phyloP scores from a whole-genome alignment of 495 filamentous ascomycete genomes.

The Penicillium waksmanii region DNA sequence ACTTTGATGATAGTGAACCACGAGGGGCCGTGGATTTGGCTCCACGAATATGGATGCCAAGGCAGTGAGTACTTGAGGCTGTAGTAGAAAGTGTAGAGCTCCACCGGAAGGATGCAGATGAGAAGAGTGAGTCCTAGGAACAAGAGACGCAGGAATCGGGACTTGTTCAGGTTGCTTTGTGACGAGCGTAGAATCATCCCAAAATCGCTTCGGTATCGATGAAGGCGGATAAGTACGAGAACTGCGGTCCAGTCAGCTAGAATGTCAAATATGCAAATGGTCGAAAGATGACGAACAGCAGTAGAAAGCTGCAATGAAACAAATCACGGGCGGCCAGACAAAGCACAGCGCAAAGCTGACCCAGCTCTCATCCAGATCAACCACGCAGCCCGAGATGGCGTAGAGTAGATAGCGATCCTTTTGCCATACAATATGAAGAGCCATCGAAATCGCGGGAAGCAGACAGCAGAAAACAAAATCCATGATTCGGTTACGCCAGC shows the following conservation, averaged over 20 bases:
- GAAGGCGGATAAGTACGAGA: slow-evolving; percentile 68
- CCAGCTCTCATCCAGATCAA: slow-evolving; percentile 70
- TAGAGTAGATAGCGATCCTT: slow-evolving; percentile 72
- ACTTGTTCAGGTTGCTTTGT: slow-evolving; percentile 61
- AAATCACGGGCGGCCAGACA: slow-evolving; percentile 69
- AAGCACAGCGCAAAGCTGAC: slow-evolving; percentile 65
- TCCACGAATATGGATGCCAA: slow-evolving; percentile 57
- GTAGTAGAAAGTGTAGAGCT: slow-evolving; percentile 60
- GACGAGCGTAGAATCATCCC: slow-evolving; percentile 57
- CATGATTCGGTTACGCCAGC: slow-evolving; percentile 53
- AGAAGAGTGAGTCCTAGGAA: slow-evolving; percentile 71
- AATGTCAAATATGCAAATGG: background rate
- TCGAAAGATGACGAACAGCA: slow-evolving; percentile 60
- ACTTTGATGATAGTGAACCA: slow-evolving; percentile 67
- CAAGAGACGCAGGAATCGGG: slow-evolving; percentile 79
- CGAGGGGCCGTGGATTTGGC: slow-evolving; percentile 53
- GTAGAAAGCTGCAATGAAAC: slow-evolving; percentile 65
- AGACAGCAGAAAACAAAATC: slow-evolving; percentile 72
- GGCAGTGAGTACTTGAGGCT: slow-evolving; percentile 50
- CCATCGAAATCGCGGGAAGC: slow-evolving; percentile 65
- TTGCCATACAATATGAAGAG: slow-evolving; percentile 71
- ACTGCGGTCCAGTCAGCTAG: slow-evolving; percentile 38
- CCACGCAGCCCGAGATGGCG: slow-evolving; percentile 73
- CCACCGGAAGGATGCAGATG: slow-evolving; percentile 65
- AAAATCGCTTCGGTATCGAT: slow-evolving; percentile 66